Conservation (phyloP, 2,329 filamentous ascomycete species). For the Fusarium oxysporum region DNA sequence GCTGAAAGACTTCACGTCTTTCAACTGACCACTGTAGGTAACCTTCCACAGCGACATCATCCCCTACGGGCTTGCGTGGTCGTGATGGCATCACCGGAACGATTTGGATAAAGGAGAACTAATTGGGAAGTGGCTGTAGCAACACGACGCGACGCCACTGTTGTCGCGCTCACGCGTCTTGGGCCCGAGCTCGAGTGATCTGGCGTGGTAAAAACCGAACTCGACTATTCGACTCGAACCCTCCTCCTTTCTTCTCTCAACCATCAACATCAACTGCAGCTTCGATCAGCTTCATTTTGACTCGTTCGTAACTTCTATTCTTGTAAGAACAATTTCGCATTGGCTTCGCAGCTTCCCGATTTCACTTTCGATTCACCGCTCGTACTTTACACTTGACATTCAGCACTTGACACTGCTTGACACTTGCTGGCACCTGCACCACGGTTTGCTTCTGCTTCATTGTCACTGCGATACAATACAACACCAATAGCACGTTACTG, state of each 20-base stretch:
- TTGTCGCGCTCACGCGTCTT: constrained; percentile 10
- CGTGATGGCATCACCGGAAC: constrained; percentile 25
- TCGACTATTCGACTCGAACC: constrained; percentile 9
- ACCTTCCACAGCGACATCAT: constrained; percentile 7
- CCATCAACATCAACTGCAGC: constrained; percentile 21
- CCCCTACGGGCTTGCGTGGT: neutral
- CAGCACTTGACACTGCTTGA: neutral
- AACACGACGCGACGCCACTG: neutral
- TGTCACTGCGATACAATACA: constrained; percentile 2
- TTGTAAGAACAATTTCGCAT: constrained; percentile 19
- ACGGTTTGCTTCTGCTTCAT: constrained; percentile 12
- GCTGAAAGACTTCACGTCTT: constrained; percentile 21
- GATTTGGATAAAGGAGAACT: constrained; percentile 4
- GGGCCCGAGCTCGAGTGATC: neutral
- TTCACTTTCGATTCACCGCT: constrained; percentile 14
- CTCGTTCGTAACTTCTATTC: neutral
- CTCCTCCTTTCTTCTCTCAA: neutral
- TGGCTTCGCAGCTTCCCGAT: neutral
- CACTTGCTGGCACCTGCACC: constrained; percentile 23
- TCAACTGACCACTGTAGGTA: constrained; percentile 4
- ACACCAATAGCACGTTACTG: neutral
- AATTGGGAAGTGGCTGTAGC: neutral
- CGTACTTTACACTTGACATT: neutral
- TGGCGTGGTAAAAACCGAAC: constrained; percentile 1
- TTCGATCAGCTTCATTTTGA: constrained; percentile 10